Conservation (phyloP, 2,329 filamentous ascomycete genomes). For the Microsporum ferrugineum region DNA sequence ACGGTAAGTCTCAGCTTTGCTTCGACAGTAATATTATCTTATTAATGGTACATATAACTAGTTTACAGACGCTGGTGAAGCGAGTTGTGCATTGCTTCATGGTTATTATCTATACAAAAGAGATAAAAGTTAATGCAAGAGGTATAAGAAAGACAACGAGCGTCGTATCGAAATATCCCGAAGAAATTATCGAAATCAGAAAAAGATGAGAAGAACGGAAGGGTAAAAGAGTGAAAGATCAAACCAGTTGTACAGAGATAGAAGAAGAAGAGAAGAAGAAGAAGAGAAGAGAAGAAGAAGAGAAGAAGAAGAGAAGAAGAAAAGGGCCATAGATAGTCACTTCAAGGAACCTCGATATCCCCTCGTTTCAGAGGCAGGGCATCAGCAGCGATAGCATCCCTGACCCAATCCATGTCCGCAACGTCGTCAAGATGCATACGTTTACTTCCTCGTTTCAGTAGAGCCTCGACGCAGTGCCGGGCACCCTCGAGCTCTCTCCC, state of each 20-base stretch:
- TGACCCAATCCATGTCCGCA: conserved; percentile 63
- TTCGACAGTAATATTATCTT: not conserved
- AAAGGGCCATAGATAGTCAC: not conserved
- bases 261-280: not conserved
- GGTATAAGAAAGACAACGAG: not conserved
- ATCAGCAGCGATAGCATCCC: conserved; percentile 57
- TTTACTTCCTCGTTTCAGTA: conserved; percentile 70
- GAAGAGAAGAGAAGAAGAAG: not conserved
- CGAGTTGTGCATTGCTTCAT: conserved; percentile 4
- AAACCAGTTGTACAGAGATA: not conserved
- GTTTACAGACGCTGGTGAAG: not conserved
- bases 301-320: not conserved
- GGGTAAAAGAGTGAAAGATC: not conserved
- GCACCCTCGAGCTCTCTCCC: conserved; percentile 60
- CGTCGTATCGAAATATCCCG: not conserved
- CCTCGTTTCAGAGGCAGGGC: conserved; percentile 41
- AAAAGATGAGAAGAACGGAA: not conserved
- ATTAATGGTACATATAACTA: not conserved
- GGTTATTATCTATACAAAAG: conserved; percentile 1
- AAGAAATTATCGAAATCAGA: not conserved
- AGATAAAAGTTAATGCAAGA: not conserved
- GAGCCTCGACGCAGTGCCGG: conserved; percentile 67
- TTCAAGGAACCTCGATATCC: conserved; percentile 40
- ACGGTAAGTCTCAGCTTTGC: not conserved
- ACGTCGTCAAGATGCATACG: conserved; percentile 68